Evolutionary conservation across 2,329 filamentous ascomycete genomes (phyloP), one percentile per base, ranked within the genome.

Genomic region (Biscogniauxia marginata): DNA sequence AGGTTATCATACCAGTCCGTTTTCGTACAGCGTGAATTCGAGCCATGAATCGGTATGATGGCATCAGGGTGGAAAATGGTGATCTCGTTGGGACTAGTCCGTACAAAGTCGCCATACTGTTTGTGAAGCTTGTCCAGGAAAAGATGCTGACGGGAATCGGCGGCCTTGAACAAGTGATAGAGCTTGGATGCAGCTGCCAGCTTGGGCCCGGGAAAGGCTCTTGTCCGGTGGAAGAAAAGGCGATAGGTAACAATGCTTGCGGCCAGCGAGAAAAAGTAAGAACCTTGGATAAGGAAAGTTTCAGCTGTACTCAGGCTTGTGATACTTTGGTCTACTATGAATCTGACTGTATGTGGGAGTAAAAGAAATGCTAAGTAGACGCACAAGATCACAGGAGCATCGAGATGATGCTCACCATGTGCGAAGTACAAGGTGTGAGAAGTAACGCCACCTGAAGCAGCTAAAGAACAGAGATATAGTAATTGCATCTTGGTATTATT

Each of bases 1-100:
- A 65, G 30, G 8, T 60, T 57, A 23, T 65, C 61, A 49, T 65
- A 65, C 59, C 58, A 65, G 11, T 53, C 61, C 3, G 59, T 55
- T 30, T 63, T 65, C 7, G 50, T 53, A 39, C 57, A 63, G 3
- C 49, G 24, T 11, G 46, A 55, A 1, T 49, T 24, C 2, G 57
- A 57, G 0, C 63, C 61, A 24, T 60, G 55, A 3, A 62, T 24
- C 1, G 54, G 46, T 0, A 11, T 23, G 1, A 53, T 52, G 4
- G 54, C 55, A 25, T 48, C 52, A 23, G 62, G 48, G 23, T 61
- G 46, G 25, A 63, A 47, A 8, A 63, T 55, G 3, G 60, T 64
- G 24, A 63, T 19, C 23, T 64, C 58, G 4, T 59, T 54, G 1
- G 60, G 62, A 2, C 63, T 60, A 20, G 63, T 65, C 19, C 62